Conservation (phyloP, 768 basidiomycete species). For the Daedaleopsis sinensis region DNA sequence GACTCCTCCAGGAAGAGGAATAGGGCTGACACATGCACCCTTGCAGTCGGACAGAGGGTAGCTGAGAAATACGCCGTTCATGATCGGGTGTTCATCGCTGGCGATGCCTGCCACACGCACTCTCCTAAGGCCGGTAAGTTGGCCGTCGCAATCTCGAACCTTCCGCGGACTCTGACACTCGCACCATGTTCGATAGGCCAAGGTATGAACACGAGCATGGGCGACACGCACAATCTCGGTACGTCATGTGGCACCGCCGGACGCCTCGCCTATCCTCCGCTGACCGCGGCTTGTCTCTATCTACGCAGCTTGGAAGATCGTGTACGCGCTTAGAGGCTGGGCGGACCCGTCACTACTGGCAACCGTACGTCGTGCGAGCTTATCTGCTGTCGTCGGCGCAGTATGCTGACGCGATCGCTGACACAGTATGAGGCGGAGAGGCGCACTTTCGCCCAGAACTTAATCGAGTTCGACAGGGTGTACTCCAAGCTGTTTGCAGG, state of each 20-base stretch:
- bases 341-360: constrained; percentile 47
- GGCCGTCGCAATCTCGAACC: no score
- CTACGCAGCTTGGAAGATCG: constrained; percentile 52
- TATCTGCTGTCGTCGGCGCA: not conserved
- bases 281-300: no score
- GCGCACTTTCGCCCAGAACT: constrained; percentile 53
- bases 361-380: constrained; percentile 38
- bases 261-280: no score
- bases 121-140: constrained; percentile 44
- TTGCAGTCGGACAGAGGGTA: constrained; percentile 56
- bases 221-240: constrained; percentile 57
- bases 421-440: constrained; percentile 55
- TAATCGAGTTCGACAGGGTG: constrained; percentile 56
- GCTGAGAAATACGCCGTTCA: constrained; percentile 49
- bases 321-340: constrained; percentile 50
- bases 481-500: constrained; percentile 57
- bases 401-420: not conserved
- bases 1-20: not conserved
- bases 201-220: constrained; percentile 19
- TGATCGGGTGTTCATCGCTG: constrained; percentile 58
- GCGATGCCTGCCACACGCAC: constrained; percentile 54
- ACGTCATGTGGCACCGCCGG: not conserved
- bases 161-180: not conserved
- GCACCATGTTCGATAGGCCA: not conserved
- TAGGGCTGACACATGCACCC: not conserved